Evolutionary conservation across 352 stramenopile species (phyloP).

Genomic region (Phytophthora uliginosa): DNA sequence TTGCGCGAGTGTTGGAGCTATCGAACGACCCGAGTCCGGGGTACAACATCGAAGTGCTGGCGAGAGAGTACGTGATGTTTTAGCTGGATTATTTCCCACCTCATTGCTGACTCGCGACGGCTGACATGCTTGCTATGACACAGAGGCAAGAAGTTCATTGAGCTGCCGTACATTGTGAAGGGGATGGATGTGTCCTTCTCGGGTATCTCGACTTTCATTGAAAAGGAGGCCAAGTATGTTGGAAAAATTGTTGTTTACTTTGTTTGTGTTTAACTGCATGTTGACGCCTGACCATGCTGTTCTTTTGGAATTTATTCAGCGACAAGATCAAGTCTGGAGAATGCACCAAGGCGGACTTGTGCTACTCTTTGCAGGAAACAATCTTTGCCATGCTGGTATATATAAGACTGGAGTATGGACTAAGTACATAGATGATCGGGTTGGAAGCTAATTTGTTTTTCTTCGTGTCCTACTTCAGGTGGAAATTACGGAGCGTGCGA

Average conservation of each 20-base stretch:
- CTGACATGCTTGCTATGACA: constrained; percentile 5
- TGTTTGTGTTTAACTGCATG: background rate
- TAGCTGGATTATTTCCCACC: background rate
- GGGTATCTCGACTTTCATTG: constrained; percentile 97
- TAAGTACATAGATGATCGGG: background rate
- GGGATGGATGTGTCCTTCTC: constrained; percentile 99
- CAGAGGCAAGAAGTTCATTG: constrained; percentile 93
- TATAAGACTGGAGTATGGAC: background rate
- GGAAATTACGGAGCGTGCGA: constrained; percentile 99
- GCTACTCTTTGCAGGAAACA: constrained; percentile 99
- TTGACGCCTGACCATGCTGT: background rate
- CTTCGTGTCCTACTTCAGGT: constrained; percentile 59
- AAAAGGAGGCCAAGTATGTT: constrained; percentile 92
- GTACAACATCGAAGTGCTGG: constrained; percentile 99
- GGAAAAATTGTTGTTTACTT: background rate
- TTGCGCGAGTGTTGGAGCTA: constrained; percentile 96
- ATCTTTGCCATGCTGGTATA: constrained; percentile 99
- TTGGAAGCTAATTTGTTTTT: background rate
- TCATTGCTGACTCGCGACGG: background rate
- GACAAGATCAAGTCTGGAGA: constrained; percentile 86
- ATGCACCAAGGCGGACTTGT: constrained; percentile 97
- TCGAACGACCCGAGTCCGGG: constrained; percentile 99
- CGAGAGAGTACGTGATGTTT: constrained; percentile 82
- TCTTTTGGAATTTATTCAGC: constrained; percentile 33
- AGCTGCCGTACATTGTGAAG: constrained; percentile 99